Conservation (phyloP, 345 rosid species). For the Aquilaria malaccensis region DNA sequence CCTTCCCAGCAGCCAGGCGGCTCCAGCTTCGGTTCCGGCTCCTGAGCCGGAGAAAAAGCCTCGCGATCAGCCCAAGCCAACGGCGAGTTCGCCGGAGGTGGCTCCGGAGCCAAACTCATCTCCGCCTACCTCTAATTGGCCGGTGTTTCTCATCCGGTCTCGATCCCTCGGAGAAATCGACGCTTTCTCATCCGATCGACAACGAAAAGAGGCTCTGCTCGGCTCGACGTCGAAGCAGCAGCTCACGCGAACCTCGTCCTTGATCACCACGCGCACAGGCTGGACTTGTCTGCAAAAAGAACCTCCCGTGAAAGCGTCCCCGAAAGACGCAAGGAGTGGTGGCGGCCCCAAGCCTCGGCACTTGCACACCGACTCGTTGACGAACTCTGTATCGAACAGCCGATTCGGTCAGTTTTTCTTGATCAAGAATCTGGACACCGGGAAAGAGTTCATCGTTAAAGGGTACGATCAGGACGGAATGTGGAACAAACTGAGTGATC, state of each 20-base stretch:
- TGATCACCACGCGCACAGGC: slow-evolving; percentile 29
- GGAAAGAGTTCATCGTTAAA: slow-evolving; percentile 77
- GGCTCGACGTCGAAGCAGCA: slow-evolving; percentile 59
- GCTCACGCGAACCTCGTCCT: slow-evolving; percentile 55
- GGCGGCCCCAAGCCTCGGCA: slow-evolving; percentile 2
- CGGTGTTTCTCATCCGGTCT: slow-evolving; percentile 49
- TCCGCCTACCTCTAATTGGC: slow-evolving; percentile 6
- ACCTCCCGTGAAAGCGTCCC: slow-evolving; percentile 21
- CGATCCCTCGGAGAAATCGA: slow-evolving; percentile 72
- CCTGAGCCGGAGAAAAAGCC: background rate
- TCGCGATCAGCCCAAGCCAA: no score
- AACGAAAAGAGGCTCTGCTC: slow-evolving; percentile 59
- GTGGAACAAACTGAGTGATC: slow-evolving; percentile 91
- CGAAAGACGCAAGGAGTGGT: slow-evolving; percentile 12
- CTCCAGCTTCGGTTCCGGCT: background rate
- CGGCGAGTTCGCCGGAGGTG: background rate
- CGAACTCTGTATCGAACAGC: slow-evolving; percentile 27
- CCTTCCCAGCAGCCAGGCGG: background rate
- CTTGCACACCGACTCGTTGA: slow-evolving; percentile 12
- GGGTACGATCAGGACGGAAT: slow-evolving; percentile 64
- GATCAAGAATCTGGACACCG: slow-evolving; percentile 84
- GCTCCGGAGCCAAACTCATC: slow-evolving; percentile 13
- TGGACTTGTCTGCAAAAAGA: slow-evolving; percentile 34
- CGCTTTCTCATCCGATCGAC: slow-evolving; percentile 28
- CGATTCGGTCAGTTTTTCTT: slow-evolving; percentile 61